Evolutionary conservation across 305 asterid genomes (phyloP).

Genomic region (Lippia alba): DNA sequence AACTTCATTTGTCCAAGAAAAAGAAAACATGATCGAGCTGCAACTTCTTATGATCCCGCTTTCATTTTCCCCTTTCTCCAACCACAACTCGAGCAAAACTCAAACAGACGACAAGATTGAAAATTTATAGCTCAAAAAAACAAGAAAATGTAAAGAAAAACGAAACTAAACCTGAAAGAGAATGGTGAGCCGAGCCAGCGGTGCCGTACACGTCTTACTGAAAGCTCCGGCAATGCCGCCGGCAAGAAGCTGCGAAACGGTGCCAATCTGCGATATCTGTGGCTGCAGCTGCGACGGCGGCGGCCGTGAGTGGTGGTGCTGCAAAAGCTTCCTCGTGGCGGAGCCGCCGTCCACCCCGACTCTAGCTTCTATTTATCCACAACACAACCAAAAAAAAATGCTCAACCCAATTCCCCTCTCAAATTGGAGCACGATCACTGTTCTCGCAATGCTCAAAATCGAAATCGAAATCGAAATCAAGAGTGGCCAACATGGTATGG

Average conservation of each 20-base stretch:
- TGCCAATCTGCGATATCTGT: conserved; percentile 58
- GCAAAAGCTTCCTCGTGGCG: conserved; percentile 51
- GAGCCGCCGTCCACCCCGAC: conserved; percentile 64
- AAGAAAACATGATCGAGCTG: neutral
- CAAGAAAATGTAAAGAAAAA: neutral
- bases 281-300: conserved; percentile 41
- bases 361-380: conserved; percentile 61
- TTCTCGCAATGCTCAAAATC: neutral
- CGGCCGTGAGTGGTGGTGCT: conserved; percentile 40
- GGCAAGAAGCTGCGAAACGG: conserved; percentile 75
- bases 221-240: conserved; percentile 89
- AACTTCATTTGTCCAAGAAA: neutral
- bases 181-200: conserved; percentile 83
- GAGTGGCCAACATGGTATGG: neutral
- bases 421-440: conserved; percentile 6
- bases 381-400: neutral
- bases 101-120: neutral
- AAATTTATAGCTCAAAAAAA: neutral
- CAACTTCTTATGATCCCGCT: neutral
- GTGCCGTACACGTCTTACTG: conserved; percentile 88
- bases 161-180: conserved; percentile 66
- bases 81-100: neutral
- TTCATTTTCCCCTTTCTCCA: neutral
- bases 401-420: neutral
- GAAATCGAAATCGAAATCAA: conserved; percentile 12